Evolutionary conservation across 2,329 filamentous ascomycete species (phyloP).

Genomic region (Zymoseptoria passerinii): DNA sequence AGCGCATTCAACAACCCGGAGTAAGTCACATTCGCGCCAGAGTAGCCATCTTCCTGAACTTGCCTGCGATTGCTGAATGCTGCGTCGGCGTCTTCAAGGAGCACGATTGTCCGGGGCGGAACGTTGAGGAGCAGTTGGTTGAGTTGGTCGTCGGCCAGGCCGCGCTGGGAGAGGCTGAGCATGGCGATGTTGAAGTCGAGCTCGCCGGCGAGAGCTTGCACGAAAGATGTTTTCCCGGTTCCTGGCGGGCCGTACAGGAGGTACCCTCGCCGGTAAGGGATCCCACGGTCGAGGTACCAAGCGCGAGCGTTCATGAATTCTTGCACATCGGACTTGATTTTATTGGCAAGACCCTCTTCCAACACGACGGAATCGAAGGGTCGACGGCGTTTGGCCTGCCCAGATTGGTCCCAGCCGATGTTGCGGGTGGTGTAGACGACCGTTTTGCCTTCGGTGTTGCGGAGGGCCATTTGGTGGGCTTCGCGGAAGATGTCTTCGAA

Average conservation of each 20-base stretch:
- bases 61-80: constrained; percentile 77
- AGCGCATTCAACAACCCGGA: constrained; percentile 66
- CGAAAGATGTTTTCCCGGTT: constrained; percentile 91
- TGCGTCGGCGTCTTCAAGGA: constrained; percentile 86
- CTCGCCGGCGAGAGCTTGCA: constrained; percentile 88
- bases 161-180: constrained; percentile 81
- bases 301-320: constrained; percentile 71
- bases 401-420: constrained; percentile 77
- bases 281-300: constrained; percentile 92
- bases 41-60: constrained; percentile 72
- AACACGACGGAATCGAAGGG: constrained; percentile 82
- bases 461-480: constrained; percentile 70
- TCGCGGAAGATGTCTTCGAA: constrained; percentile 87
- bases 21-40: constrained; percentile 83
- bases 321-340: constrained; percentile 68
- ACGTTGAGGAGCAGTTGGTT: constrained; percentile 80
- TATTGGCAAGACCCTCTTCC: constrained; percentile 73
- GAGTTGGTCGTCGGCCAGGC: constrained; percentile 80
- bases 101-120: constrained; percentile 69
- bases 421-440: constrained; percentile 80
- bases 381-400: constrained; percentile 75
- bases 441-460: constrained; percentile 84
- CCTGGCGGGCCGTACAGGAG: constrained; percentile 82
- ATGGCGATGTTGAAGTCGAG: constrained; percentile 89
- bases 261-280: constrained; percentile 85